Evolutionary conservation across 345 rosid genomes (phyloP).

Genomic region (Citropsis articulata): DNA sequence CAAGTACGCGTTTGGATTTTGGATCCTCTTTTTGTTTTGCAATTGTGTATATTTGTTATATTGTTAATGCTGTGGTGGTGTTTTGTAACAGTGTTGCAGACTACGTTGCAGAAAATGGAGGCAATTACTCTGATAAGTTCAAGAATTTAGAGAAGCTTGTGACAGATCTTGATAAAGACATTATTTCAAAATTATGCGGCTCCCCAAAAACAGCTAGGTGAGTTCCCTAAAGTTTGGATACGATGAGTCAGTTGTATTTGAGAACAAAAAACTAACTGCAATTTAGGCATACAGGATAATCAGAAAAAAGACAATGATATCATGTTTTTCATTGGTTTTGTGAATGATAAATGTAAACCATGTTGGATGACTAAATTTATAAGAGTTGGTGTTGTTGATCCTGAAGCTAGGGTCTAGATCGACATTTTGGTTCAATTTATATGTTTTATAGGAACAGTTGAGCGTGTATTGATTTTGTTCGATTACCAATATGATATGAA

Average conservation of each 20-base stretch:
- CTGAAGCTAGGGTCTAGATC: not conserved
- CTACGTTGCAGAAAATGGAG: conserved; percentile 41
- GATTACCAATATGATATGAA: not conserved
- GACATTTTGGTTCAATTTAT: not conserved
- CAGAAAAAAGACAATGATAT: not conserved
- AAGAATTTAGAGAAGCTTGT: conserved; percentile 63
- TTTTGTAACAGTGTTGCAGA: conserved; percentile 48
- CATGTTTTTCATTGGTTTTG: too few relatives aligned
- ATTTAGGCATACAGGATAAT: not conserved
- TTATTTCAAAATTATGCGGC: conserved; percentile 46
- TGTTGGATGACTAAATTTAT: not conserved
- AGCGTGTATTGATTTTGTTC: not conserved
- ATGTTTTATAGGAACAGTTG: not conserved
- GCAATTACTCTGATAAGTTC: conserved; percentile 53
- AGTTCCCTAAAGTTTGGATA: conserved; percentile 3
- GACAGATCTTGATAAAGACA: conserved; percentile 38
- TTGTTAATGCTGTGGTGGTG: not conserved
- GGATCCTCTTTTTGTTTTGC: not conserved
- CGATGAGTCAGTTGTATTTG: not conserved
- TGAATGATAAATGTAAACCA: too few relatives aligned
- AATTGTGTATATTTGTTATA: not conserved
- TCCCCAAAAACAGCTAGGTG: conserved; percentile 36
- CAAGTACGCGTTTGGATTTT: conserved; percentile 34
- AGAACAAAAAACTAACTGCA: not conserved
- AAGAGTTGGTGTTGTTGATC: not conserved